Conservation (phyloP, 139 green algal genomes). For the Marvania coccoides region DNA sequence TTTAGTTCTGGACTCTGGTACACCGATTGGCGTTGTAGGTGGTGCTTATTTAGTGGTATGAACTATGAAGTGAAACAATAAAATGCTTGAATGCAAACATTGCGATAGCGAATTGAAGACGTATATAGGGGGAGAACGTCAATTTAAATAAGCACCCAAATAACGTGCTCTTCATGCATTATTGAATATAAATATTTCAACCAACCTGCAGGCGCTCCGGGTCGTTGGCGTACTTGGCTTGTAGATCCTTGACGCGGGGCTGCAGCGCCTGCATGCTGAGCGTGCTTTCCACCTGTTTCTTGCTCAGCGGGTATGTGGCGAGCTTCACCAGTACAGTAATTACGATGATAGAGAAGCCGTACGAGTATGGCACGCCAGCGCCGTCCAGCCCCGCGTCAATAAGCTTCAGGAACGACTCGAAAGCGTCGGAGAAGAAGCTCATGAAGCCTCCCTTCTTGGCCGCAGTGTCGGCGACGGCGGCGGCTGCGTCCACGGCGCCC, state of each 20-base stretch:
- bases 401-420: slow-evolving; percentile 68
- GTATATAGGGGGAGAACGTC: too few species aligned
- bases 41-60: too few species aligned
- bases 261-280: slow-evolving; percentile 84
- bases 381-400: slow-evolving; percentile 69
- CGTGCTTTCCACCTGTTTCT: slow-evolving; percentile 94
- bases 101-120: too few species aligned
- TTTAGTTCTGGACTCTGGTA: background rate
- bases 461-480: slow-evolving; percentile 6
- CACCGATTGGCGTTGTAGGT: too few species aligned
- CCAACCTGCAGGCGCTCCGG: slow-evolving; percentile 64
- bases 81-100: too few species aligned
- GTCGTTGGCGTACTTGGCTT: slow-evolving; percentile 81
- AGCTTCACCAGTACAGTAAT: slow-evolving; percentile 89
- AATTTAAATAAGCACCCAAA: too few species aligned
- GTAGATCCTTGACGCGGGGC: slow-evolving; percentile 91
- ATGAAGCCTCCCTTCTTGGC: slow-evolving; percentile 49
- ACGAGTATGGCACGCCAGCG: slow-evolving; percentile 83
- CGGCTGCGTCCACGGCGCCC: slow-evolving; percentile 1
- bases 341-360: slow-evolving; percentile 93
- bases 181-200: too few species aligned
- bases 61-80: too few species aligned
- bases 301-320: slow-evolving; percentile 85
- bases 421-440: slow-evolving; percentile 51
- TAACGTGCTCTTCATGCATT: too few species aligned